These are phyloP conservation scores for Schizosaccharomyces versatilis DNA, from an alignment of 1,139 yeast genomes.

Conservation along the genomic window DNA sequence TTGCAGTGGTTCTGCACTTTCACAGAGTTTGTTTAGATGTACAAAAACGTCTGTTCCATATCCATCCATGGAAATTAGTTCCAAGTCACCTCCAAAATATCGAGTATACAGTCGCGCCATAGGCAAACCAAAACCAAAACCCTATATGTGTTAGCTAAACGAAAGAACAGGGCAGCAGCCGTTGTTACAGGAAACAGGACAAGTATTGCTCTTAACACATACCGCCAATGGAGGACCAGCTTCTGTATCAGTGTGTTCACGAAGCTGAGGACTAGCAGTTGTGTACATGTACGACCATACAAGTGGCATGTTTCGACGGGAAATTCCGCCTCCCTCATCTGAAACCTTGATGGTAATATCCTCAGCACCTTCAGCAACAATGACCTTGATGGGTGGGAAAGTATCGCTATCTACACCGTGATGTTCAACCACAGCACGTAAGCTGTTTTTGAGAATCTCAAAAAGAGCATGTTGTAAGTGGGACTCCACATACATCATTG, in stretches of 20 bases:
- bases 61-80: constrained; percentile 76
- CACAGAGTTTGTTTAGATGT: constrained; percentile 26
- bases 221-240: constrained; percentile 73
- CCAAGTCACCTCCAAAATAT: constrained; percentile 79
- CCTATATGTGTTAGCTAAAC: constrained; percentile 17
- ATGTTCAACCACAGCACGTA: constrained; percentile 66
- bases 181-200: not conserved
- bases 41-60: constrained; percentile 83
- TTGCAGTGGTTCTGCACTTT: constrained; percentile 3
- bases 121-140: constrained; percentile 81
- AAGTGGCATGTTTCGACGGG: constrained; percentile 60
- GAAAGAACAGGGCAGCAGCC: not conserved
- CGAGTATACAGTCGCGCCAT: constrained; percentile 68
- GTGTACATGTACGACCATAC: constrained; percentile 87
- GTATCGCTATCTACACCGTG: constrained; percentile 30
- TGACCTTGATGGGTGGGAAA: constrained; percentile 68
- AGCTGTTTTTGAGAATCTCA: constrained; percentile 63
- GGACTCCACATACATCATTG: constrained; percentile 76
- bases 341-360: constrained; percentile 83
- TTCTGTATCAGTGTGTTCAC: constrained; percentile 35
- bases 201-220: not conserved
- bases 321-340: constrained; percentile 89
- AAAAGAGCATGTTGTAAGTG: constrained; percentile 74
- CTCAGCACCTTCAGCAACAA: constrained; percentile 76
- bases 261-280: constrained; percentile 35